phyloP scores from a whole-genome alignment of 1,284 basidiomycete genomes.

The Paramarasmius palmivorus region DNA sequence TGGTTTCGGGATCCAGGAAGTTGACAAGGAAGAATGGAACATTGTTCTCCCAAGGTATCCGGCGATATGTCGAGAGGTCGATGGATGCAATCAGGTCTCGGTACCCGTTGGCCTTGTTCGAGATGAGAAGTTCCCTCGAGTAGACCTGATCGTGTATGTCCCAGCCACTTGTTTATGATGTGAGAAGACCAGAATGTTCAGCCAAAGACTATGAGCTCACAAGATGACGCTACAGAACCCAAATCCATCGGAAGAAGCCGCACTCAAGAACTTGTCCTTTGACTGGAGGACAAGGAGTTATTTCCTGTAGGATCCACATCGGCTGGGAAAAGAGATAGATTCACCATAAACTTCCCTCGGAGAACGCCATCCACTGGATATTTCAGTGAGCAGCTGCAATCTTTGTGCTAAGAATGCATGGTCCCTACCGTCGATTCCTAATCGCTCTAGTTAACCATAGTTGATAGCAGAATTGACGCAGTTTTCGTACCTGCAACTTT shows the following conservation, averaged over 20 bases:
- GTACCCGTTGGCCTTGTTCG: slow-evolving; percentile 90
- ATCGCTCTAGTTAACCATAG: neutral
- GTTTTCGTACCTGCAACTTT: slow-evolving; percentile 79
- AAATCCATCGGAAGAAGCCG: slow-evolving; percentile 82
- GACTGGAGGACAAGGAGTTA: slow-evolving; percentile 47
- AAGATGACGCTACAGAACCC: slow-evolving; percentile 93
- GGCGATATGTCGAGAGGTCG: slow-evolving; percentile 83
- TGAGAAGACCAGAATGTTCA: slow-evolving; percentile 5
- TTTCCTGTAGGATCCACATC: slow-evolving; percentile 1
- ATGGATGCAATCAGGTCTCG: slow-evolving; percentile 84
- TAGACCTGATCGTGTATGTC: slow-evolving; percentile 88
- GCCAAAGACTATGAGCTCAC: slow-evolving; percentile 37
- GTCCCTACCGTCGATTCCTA: slow-evolving; percentile 69
- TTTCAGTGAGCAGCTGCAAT: slow-evolving; percentile 6
- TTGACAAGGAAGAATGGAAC: slow-evolving; percentile 92
- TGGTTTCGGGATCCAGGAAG: slow-evolving; percentile 85
- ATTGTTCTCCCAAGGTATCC: slow-evolving; percentile 91
- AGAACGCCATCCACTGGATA: slow-evolving; percentile 85
- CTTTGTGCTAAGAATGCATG: slow-evolving; percentile 5
- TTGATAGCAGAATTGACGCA: neutral
- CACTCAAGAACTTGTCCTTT: slow-evolving; percentile 89
- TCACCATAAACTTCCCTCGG: slow-evolving; percentile 90
- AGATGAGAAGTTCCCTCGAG: slow-evolving; percentile 83
- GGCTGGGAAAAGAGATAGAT: slow-evolving; percentile 13
- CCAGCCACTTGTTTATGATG: slow-evolving; percentile 68